phyloP scores from a whole-genome alignment of 2,329 filamentous ascomycete species.

The Penicillium decumbens region DNA sequence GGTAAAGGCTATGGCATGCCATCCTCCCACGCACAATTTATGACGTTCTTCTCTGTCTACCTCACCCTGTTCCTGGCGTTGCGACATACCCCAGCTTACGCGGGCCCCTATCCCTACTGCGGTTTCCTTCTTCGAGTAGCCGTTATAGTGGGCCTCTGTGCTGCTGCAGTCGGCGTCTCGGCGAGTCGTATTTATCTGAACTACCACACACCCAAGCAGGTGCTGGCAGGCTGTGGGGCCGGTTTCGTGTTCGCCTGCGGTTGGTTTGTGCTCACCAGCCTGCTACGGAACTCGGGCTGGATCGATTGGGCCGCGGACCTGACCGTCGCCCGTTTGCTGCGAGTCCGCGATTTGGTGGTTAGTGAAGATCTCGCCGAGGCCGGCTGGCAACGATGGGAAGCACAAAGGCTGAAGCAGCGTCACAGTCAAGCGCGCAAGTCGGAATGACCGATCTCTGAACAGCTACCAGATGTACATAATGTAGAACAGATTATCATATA shows the following conservation, averaged over 20 bases:
- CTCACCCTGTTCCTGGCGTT: conserved; percentile 78
- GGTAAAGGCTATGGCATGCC: conserved; percentile 98
- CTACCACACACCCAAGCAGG: conserved; percentile 87
- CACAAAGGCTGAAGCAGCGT: conserved; percentile 37
- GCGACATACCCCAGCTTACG: conserved; percentile 61
- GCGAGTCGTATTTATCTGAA: conserved; percentile 82
- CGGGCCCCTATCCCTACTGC: conserved; percentile 41
- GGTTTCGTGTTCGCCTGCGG: conserved; percentile 65
- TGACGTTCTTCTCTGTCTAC: conserved; percentile 83
- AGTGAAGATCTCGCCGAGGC: conserved; percentile 85
- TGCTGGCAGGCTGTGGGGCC: conserved; percentile 70
- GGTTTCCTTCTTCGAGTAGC: conserved; percentile 53
- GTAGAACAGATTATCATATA: neutral
- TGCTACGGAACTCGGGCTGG: conserved; percentile 62
- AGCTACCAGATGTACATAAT: neutral
- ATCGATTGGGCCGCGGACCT: conserved; percentile 68
- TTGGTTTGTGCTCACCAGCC: conserved; percentile 74
- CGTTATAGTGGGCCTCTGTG: conserved; percentile 55
- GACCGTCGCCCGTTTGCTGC: conserved; percentile 59
- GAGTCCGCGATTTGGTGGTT: conserved; percentile 77
- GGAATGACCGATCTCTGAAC: conserved; percentile 17
- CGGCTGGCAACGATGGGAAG: conserved; percentile 90
- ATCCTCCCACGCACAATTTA: conserved; percentile 89
- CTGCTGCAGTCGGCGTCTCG: conserved; percentile 65
- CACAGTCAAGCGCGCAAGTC: conserved; percentile 26